Conservation (phyloP, 805 yeast species). For the Saccharomycopsis fodiens region DNA sequence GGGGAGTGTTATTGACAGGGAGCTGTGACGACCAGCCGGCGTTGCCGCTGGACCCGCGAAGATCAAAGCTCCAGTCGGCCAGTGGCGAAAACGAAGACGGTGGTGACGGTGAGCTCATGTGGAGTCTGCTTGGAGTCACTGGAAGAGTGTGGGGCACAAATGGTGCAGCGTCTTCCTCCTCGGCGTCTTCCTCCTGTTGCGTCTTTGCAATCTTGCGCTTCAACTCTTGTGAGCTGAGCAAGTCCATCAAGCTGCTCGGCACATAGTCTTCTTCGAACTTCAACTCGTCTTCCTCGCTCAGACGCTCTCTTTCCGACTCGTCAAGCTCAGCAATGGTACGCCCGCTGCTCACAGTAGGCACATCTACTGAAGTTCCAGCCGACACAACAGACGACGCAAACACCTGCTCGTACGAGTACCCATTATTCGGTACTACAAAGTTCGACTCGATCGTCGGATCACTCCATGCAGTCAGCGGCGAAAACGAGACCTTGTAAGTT, state of each 20-base stretch:
- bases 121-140: neutral
- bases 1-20: neutral
- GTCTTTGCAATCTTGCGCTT: slow-evolving; percentile 57
- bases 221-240: slow-evolving; percentile 75
- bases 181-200: neutral
- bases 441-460: neutral
- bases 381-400: neutral
- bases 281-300: slow-evolving; percentile 31
- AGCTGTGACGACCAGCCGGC: neutral
- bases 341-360: slow-evolving; percentile 19
- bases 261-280: slow-evolving; percentile 65
- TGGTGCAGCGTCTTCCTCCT: neutral
- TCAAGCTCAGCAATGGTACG: slow-evolving; percentile 13
- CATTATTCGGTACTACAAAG: neutral
- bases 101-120: neutral
- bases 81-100: neutral
- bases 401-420: neutral
- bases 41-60: neutral
- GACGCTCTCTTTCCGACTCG: slow-evolving; percentile 17
- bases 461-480: neutral
- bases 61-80: neutral
- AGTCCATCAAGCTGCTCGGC: slow-evolving; percentile 73
- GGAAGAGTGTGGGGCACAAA: neutral
- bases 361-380: neutral
- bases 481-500: neutral